These are phyloP conservation scores for Colletotrichum chrysophilum DNA, from an alignment of 2,329 filamentous ascomycete species.

Conservation along the genomic window DNA sequence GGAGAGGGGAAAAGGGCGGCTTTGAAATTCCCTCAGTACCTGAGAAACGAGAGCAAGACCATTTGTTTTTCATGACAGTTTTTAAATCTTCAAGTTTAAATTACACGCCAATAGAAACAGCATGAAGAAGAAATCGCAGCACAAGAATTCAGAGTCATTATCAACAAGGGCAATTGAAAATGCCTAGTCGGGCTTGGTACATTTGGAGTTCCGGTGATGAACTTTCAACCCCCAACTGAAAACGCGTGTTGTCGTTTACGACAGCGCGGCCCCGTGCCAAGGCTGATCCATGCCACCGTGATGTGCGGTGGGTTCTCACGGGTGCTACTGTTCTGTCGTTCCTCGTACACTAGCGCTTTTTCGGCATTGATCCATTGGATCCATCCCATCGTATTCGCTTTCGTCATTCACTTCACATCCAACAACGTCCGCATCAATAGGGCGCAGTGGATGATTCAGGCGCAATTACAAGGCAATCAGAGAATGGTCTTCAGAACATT, in stretches of 20 bases:
- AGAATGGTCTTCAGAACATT: not conserved
- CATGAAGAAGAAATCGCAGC: not conserved
- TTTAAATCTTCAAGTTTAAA: not conserved
- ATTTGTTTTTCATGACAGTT: not conserved
- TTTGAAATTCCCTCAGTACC: not conserved
- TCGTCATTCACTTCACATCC: not conserved
- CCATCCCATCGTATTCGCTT: not conserved
- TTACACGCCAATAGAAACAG: not conserved
- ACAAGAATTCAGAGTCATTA: not conserved
- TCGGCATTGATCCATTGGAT: not conserved
- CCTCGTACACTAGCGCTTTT: not conserved
- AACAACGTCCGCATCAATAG: not conserved
- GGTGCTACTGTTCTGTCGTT: not conserved
- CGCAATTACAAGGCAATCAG: not conserved
- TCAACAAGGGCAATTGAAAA: not conserved
- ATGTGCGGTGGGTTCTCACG: not conserved
- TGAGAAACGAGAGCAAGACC: not conserved
- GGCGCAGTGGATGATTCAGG: not conserved
- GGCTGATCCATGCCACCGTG: fast-evolving
- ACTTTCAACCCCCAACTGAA: not conserved
- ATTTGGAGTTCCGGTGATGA: not conserved
- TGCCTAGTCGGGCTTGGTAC: not conserved
- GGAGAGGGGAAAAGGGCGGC: not conserved
- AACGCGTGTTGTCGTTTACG: not conserved
- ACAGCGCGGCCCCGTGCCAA: not conserved